Percentiles rank a stretch among this genome's conserved stretches.
These are phyloP conservation scores for Penicillium sp. DNA, from an alignment of 2,329 filamentous ascomycete species.

Conservation along the genomic window DNA sequence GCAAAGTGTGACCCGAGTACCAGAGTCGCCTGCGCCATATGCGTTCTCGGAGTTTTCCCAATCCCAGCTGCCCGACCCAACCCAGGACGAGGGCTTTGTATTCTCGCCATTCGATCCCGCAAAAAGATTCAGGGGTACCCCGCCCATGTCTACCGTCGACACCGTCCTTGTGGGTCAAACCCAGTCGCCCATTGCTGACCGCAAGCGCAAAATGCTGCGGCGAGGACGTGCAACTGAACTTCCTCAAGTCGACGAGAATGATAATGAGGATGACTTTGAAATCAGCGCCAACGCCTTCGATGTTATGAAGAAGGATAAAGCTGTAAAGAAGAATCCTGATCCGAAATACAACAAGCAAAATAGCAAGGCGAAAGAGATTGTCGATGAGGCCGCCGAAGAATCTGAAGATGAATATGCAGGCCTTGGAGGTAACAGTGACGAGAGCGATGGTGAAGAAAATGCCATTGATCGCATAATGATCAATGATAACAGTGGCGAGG, in stretches of 20 bases:
- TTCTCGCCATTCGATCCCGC: slow-evolving; percentile 68
- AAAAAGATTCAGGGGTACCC: slow-evolving; percentile 61
- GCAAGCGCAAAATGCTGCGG: slow-evolving; percentile 56
- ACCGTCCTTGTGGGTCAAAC: slow-evolving; percentile 58
- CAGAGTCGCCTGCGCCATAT: slow-evolving; percentile 36
- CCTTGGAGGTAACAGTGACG: slow-evolving; percentile 82
- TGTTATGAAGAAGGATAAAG: slow-evolving; percentile 68
- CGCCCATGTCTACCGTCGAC: slow-evolving; percentile 64
- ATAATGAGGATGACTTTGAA: slow-evolving; percentile 36
- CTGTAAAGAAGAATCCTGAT: slow-evolving; percentile 54
- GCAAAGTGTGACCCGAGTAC: slow-evolving; percentile 33
- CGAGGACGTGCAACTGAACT: slow-evolving; percentile 45
- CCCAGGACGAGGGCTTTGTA: slow-evolving; percentile 76
- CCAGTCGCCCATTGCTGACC: slow-evolving; percentile 64
- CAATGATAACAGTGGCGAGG: slow-evolving; percentile 73
- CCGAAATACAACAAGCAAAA: slow-evolving; percentile 73
- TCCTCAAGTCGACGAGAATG: slow-evolving; percentile 47
- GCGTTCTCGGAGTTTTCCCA: slow-evolving; percentile 64
- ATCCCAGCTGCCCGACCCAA: slow-evolving; percentile 70
- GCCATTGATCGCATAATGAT: slow-evolving; percentile 84
- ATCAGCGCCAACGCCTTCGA: slow-evolving; percentile 60
- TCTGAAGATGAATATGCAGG: slow-evolving; percentile 98
- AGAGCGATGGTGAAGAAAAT: slow-evolving; percentile 74
- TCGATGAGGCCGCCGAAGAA: slow-evolving; percentile 92
- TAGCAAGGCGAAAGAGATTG: slow-evolving; percentile 79